These are phyloP conservation scores for Tephrocybe sp. DNA, from an alignment of 768 basidiomycete species.

Conservation along the genomic window DNA sequence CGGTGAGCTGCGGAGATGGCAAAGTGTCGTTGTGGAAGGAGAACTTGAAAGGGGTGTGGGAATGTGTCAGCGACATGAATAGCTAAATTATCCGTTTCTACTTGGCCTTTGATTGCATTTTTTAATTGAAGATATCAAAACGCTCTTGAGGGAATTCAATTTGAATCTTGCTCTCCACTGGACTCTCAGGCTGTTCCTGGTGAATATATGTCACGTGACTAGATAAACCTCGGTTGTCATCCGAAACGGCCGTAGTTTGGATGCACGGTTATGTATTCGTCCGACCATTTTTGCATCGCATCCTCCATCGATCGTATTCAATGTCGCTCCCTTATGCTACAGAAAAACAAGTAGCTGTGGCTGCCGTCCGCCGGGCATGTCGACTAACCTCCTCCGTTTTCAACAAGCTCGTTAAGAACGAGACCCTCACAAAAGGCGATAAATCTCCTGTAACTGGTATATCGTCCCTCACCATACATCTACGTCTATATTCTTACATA, in stretches of 20 bases:
- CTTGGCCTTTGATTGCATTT: neutral
- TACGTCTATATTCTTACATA: slow-evolving; percentile 1
- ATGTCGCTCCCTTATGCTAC: slow-evolving; percentile 56
- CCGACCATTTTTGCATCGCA: slow-evolving; percentile 14
- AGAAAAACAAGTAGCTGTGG: slow-evolving; percentile 81
- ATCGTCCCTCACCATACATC: slow-evolving; percentile 12
- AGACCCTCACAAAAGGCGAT: slow-evolving; percentile 87
- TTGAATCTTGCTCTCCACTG: too few relatives aligned
- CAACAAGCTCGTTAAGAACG: slow-evolving; percentile 77
- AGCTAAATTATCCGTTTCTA: slow-evolving; percentile 44
- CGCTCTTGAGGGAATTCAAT: too few relatives aligned
- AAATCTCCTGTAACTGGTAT: slow-evolving; percentile 88
- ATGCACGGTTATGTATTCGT: slow-evolving; percentile 15
- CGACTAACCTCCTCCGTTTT: slow-evolving; percentile 83
- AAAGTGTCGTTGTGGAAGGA: slow-evolving; percentile 99
- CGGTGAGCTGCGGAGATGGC: slow-evolving; percentile 96
- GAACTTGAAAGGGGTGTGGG: slow-evolving; percentile 91
- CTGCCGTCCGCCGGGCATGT: slow-evolving; percentile 87
- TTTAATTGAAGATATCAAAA: too few relatives aligned
- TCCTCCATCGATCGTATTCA: slow-evolving; percentile 18
- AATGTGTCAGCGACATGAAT: slow-evolving; percentile 94
- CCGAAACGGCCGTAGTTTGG: slow-evolving; percentile 7
- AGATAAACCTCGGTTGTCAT: neutral
- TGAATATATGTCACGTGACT: neutral
- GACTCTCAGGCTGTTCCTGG: too few relatives aligned